phyloP scores from a whole-genome alignment of 495 filamentous ascomycete species.

The Gamarada debralockiae region DNA sequence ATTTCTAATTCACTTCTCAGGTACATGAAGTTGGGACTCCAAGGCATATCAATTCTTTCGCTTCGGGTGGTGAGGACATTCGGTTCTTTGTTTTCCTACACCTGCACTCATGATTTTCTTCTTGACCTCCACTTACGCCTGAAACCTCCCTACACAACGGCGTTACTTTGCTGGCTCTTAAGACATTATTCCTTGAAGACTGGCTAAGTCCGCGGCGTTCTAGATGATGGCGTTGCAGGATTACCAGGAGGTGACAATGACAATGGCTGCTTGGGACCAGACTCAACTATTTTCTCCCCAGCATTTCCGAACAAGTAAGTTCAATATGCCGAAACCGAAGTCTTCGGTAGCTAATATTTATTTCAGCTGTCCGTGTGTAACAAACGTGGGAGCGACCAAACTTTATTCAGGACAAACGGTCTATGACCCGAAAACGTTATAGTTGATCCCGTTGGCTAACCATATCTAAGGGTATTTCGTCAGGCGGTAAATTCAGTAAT shows the following conservation, averaged over 20 bases:
- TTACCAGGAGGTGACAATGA: slow-evolving; percentile 15
- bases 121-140: too few relatives aligned
- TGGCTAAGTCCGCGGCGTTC: too few relatives aligned
- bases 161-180: too few relatives aligned
- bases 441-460: slow-evolving; percentile 14
- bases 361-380: slow-evolving; percentile 37
- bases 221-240: slow-evolving; percentile 36
- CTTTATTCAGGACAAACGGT: slow-evolving; percentile 22
- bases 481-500: slow-evolving; percentile 69
- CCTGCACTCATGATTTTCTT: too few relatives aligned
- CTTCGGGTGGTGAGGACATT: too few relatives aligned
- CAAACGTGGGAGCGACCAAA: slow-evolving; percentile 35
- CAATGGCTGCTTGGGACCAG: slow-evolving; percentile 16
- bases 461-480: slow-evolving; percentile 25
- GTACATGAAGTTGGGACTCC: slow-evolving; percentile 36
- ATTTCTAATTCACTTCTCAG: background rate
- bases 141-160: too few relatives aligned
- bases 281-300: slow-evolving; percentile 11
- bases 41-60: slow-evolving; percentile 34
- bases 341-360: slow-evolving; percentile 30
- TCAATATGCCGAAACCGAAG: slow-evolving; percentile 34
- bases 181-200: too few relatives aligned
- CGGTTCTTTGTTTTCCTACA: too few relatives aligned
- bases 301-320: slow-evolving; percentile 14
- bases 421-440: slow-evolving; percentile 30